Base-by-base conservation (phyloP, 2,329 filamentous ascomycete species). In the Fusarium floridanum region DNA sequence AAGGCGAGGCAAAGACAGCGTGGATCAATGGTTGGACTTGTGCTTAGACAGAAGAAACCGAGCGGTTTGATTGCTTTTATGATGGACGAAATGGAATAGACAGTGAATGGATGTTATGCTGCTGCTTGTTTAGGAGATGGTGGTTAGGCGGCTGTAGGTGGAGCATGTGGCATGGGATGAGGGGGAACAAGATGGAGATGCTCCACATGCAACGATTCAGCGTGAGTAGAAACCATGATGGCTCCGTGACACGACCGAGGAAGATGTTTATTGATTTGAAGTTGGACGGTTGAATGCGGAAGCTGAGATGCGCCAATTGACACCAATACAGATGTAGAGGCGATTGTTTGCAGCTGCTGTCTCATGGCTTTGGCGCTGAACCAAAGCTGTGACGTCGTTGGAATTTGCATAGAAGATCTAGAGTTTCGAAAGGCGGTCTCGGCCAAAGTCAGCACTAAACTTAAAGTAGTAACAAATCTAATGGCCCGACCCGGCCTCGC, bases 381-480 rank as follows among this genome's bases (percentile, higher is more conserved):
- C 12, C 27, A 37, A 59, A 37, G 22, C 45, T 69, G 72, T 74
- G 72, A 74, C 71, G 67, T 74, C 72, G 72, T 74, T 72, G 48
- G 34, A 45, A 39, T 32, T 37, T 27, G 29, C 10, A 60, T 41
- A 17, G 56, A 60, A 41, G 17, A 12, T 24, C 37, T 60, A 9
- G 56, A 45, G 27, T 36, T 37, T 59, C 41, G 10, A 72, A 61
- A 32, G 62, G 29, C 43, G 57, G 32, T 66, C 63, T 29, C 41
- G 17, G 8, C n/a, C 61, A 32, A 22, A 24, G 7, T 62, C 27
- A 1, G 11, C 2, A 14, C 71, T 74, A 74, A 71, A 11, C 67
- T 36, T 0, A 68, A 61, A 16, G 17, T 9, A 56, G 68, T 36
- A 70, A 20, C 53, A 70, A 60, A 73, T 20, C 59, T 43, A 55